These are phyloP conservation scores for Sporodiniella umbellata DNA, from an alignment of 371 early-diverging fungal genomes.

Conservation along the genomic window DNA sequence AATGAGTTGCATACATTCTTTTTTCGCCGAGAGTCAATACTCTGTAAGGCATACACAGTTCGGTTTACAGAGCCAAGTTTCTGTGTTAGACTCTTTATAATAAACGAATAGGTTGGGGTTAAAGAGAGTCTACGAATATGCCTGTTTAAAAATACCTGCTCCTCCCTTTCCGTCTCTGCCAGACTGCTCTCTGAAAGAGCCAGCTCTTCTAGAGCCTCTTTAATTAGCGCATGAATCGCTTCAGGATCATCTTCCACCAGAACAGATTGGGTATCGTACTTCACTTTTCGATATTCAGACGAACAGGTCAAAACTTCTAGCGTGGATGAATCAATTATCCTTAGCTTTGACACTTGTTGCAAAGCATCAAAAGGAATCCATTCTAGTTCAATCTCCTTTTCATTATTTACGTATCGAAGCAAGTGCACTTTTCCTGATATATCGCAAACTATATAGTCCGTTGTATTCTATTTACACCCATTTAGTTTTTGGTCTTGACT, in stretches of 20 bases:
- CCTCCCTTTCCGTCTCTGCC: slow-evolving; percentile 3
- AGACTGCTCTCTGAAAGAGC: slow-evolving; percentile 5
- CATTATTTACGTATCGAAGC: neutral
- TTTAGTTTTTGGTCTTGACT: no score
- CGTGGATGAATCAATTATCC: neutral
- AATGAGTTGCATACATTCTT: slow-evolving; percentile 9
- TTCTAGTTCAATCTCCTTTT: neutral
- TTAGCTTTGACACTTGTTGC: neutral
- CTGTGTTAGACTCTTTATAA: slow-evolving; percentile 4
- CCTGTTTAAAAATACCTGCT: slow-evolving; percentile 2
- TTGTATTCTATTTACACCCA: neutral
- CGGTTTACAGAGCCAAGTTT: slow-evolving; percentile 11
- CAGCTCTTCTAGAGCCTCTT: slow-evolving; percentile 6
- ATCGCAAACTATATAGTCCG: slow-evolving; percentile 1
- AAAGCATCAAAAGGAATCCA: neutral
- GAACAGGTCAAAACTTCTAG: neutral
- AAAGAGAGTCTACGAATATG: no score
- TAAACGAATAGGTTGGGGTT: no score
- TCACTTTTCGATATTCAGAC: slow-evolving; percentile 1
- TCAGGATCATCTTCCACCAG: slow-evolving; percentile 6
- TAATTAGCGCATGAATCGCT: neutral
- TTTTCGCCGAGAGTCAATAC: slow-evolving; percentile 9
- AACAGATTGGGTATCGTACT: neutral
- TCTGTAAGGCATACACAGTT: slow-evolving; percentile 16
- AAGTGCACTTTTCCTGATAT: slow-evolving; percentile 5